Conservation (phyloP, 352 stramenopile species). For the Globisporangium rhizosaccharum region DNA sequence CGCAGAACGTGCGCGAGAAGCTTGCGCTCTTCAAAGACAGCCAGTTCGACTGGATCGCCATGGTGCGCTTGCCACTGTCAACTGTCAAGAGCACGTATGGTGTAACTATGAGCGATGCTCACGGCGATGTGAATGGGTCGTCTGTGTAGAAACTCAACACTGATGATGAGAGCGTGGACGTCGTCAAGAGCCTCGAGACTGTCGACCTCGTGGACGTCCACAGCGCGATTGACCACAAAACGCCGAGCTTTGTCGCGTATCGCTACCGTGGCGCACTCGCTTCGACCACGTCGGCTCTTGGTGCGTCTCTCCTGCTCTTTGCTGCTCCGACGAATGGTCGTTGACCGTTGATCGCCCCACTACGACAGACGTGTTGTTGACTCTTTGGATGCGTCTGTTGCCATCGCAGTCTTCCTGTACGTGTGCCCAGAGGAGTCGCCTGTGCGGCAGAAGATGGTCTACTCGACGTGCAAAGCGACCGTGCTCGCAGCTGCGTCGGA, state of each 20-base stretch:
- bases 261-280: conserved; percentile 46
- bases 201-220: conserved; percentile 67
- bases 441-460: conserved; percentile 88
- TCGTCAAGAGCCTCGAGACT: conserved; percentile 72
- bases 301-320: conserved; percentile 15
- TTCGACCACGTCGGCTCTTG: conserved; percentile 22
- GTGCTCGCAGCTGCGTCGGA: conserved; percentile 63
- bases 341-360: not conserved
- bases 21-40: conserved; percentile 66
- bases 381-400: not conserved
- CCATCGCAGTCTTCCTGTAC: conserved; percentile 78
- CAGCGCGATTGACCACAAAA: conserved; percentile 48
- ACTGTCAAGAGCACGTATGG: not conserved
- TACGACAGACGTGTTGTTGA: not conserved
- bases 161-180: conserved; percentile 70
- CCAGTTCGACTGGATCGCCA: conserved; percentile 87
- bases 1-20: conserved; percentile 78
- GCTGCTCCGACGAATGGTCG: not conserved
- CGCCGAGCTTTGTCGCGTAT: conserved; percentile 76
- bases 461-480: conserved; percentile 86
- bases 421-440: conserved; percentile 84
- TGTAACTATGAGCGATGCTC: not conserved
- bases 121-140: not conserved
- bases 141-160: conserved; percentile 62
- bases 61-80: conserved; percentile 31